phyloP scores from a whole-genome alignment of 179 eudicot species.

The Carnegiea gigantea region DNA sequence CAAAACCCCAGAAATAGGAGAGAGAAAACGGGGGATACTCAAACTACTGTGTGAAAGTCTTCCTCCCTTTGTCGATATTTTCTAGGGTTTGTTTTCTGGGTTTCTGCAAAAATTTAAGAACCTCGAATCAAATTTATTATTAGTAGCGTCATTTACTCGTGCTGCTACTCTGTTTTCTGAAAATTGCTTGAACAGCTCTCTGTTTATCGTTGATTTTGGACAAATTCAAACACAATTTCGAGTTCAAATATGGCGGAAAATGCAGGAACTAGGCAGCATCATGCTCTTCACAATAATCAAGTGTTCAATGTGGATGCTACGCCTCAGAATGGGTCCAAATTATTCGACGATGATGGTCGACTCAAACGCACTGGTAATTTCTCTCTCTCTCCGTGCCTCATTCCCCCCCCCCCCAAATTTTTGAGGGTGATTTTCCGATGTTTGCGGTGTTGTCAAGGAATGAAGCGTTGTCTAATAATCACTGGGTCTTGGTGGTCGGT shows the following conservation, averaged over 20 bases:
- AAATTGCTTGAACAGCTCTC: background rate
- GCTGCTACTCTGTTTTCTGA: background rate
- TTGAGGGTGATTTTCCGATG: background rate
- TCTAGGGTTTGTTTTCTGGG: background rate
- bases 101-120: background rate
- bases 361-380: slow-evolving; percentile 34
- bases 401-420: background rate
- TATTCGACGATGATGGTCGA: slow-evolving; percentile 42
- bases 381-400: no score
- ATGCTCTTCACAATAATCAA: slow-evolving; percentile 16
- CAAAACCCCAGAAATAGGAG: background rate
- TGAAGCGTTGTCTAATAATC: background rate
- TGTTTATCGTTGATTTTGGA: background rate
- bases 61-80: background rate
- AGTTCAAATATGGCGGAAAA: background rate
- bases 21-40: background rate
- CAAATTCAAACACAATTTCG: background rate
- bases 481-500: background rate
- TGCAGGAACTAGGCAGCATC: slow-evolving; percentile 1
- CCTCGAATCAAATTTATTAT: background rate
- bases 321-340: slow-evolving; percentile 23
- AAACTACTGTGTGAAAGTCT: background rate
- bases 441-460: background rate
- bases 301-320: slow-evolving; percentile 23
- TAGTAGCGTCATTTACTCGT: background rate